These are phyloP conservation scores for Paramecium sonneborni DNA, from an alignment of 73 alveolate species.

Conservation along the genomic window DNA sequence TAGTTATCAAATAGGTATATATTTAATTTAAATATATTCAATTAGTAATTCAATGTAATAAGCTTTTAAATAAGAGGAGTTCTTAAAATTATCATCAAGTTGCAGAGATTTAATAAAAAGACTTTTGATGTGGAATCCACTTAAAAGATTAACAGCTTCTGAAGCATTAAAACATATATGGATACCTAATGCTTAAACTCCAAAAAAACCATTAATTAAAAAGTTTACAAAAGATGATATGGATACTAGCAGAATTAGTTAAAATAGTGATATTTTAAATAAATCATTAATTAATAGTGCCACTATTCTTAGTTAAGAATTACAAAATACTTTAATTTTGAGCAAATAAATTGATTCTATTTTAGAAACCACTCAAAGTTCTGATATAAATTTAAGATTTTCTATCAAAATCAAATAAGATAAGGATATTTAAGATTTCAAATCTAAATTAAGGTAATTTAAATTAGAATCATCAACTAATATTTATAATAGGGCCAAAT, in stretches of 20 bases:
- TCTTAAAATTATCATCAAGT: not conserved
- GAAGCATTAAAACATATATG: slow-evolving; percentile 46
- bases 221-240: slow-evolving; percentile 2
- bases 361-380: not conserved
- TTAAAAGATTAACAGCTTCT: slow-evolving; percentile 6
- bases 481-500: not conserved
- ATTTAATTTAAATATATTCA: not conserved
- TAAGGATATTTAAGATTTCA: not conserved
- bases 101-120: slow-evolving; percentile 27
- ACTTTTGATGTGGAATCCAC: slow-evolving; percentile 7
- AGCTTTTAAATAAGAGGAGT: not conserved
- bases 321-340: not conserved
- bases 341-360: not conserved
- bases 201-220: not conserved
- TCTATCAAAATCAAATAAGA: not conserved
- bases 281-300: slow-evolving; percentile 2
- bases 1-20: not conserved
- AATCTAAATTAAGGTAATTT: not conserved
- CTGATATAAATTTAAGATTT: not conserved
- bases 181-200: not conserved
- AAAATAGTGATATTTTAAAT: not conserved
- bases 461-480: slow-evolving; percentile 22
- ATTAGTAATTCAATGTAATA: not conserved
- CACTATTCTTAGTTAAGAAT: not conserved
- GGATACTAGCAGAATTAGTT: not conserved